phyloP scores from a whole-genome alignment of 768 basidiomycete species.

The Termitomyces titanicus region DNA sequence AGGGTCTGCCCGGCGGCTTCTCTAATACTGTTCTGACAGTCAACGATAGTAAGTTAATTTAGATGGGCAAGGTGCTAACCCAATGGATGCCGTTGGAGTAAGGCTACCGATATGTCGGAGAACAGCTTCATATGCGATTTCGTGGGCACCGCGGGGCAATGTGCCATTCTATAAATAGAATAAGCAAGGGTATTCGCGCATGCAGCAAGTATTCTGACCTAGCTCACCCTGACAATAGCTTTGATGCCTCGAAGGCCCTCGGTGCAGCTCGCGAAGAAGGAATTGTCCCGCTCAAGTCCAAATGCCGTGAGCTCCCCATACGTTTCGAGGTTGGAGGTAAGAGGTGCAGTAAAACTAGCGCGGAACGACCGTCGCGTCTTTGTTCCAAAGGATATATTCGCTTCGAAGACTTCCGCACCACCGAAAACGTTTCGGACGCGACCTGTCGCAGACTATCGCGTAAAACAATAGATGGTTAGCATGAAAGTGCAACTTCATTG shows the following conservation, averaged over 20 bases:
- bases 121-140: conserved; percentile 81
- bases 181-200: conserved; percentile 17
- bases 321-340: conserved; percentile 59
- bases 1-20: conserved; percentile 74
- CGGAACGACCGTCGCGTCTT: conserved; percentile 84
- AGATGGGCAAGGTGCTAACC: conserved; percentile 40
- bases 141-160: conserved; percentile 51
- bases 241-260: conserved; percentile 64
- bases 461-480: neutral
- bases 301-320: conserved; percentile 70
- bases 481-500: neutral
- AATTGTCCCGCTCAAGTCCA: conserved; percentile 76
- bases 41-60: neutral
- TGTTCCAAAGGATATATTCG: conserved; percentile 80
- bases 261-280: conserved; percentile 68
- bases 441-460: conserved; percentile 63
- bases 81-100: conserved; percentile 73
- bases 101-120: conserved; percentile 73
- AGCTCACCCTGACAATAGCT: conserved; percentile 74
- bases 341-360: conserved; percentile 59
- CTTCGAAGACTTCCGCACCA: conserved; percentile 85
- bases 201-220: conserved; percentile 35
- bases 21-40: conserved; percentile 56
- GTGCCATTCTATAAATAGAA: conserved; percentile 31
- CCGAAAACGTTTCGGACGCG: conserved; percentile 88